Conservation (phyloP, 306 rosid species). For the Bauhinia variegata region DNA sequence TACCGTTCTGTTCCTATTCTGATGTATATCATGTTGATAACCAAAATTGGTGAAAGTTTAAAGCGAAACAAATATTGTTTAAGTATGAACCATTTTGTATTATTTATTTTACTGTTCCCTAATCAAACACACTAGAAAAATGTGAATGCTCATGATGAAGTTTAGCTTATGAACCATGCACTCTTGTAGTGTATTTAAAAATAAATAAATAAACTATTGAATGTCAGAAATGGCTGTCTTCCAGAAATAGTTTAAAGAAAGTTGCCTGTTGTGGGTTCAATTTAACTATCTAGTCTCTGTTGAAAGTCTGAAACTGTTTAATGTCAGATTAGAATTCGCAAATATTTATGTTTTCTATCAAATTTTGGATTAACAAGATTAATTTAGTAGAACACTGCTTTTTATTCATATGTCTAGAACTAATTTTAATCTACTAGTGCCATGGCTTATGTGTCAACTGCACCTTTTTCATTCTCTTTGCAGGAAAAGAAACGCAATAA, state of each 20-base stretch:
- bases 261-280: conserved; percentile 20
- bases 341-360: not conserved
- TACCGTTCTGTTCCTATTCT: not conserved
- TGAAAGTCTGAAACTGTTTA: not conserved
- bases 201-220: not conserved
- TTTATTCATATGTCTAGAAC: not conserved
- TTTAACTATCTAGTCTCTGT: not conserved
- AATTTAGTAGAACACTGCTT: not conserved
- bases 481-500: conserved; percentile 94
- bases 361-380: conserved; percentile 10
- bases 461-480: conserved; percentile 24
- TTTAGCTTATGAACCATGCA: not conserved
- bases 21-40: not conserved
- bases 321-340: conserved; percentile 7
- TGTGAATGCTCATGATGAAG: not conserved
- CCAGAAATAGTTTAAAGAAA: not conserved
- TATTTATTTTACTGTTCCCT: not conserved
- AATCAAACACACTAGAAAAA: not conserved
- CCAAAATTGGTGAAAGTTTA: not conserved
- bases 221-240: not conserved
- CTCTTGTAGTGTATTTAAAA: not conserved
- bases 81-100: not conserved
- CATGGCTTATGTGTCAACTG: conserved; percentile 19
- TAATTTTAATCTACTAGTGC: conserved; percentile 10
- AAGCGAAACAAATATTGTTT: conserved; percentile 2